These are phyloP conservation scores for Dendrocalamus latiflorus DNA, from an alignment of 202 grass and related monocot species.

Conservation along the genomic window DNA sequence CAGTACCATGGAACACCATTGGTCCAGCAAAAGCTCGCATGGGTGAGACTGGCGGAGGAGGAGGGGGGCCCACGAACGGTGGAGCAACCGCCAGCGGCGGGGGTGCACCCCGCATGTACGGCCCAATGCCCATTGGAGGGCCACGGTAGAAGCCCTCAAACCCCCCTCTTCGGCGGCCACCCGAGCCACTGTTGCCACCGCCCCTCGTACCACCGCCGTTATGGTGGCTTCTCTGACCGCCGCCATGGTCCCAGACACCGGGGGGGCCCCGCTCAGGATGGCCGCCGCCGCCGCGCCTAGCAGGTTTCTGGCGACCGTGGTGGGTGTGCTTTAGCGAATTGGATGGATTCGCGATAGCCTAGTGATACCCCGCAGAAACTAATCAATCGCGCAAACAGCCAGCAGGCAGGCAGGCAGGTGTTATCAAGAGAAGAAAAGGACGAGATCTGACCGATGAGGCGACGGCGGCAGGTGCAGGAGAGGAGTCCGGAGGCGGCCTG, in stretches of 20 bases:
- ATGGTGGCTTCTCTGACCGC: slow-evolving; percentile 30
- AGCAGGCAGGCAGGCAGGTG: too few relatives aligned
- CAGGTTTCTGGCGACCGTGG: slow-evolving; percentile 35
- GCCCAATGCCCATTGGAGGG: slow-evolving; percentile 22
- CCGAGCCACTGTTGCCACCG: background rate
- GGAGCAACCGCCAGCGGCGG: slow-evolving; percentile 32
- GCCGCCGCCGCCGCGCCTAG: slow-evolving; percentile 12
- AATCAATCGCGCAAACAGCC: background rate
- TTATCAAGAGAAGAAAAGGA: background rate
- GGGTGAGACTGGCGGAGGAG: too few relatives aligned
- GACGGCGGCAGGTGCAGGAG: background rate
- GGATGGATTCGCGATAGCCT: slow-evolving; percentile 23
- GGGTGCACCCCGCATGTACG: slow-evolving; percentile 32
- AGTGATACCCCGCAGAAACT: background rate
- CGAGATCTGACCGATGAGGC: slow-evolving; percentile 48
- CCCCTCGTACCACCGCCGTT: slow-evolving; percentile 29
- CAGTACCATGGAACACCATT: slow-evolving; percentile 31
- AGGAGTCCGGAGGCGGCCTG: slow-evolving; percentile 4
- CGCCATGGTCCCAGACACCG: slow-evolving; percentile 36
- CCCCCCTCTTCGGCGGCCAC: too few relatives aligned
- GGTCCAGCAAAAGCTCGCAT: too few relatives aligned
- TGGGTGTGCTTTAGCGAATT: slow-evolving; percentile 23
- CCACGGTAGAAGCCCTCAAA: slow-evolving; percentile 41
- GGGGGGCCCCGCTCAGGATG: slow-evolving; percentile 6
- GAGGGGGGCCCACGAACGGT: too few relatives aligned